Evolutionary conservation across 1,284 basidiomycete genomes (phyloP).

Genomic region (Moesziomyces sp.): DNA sequence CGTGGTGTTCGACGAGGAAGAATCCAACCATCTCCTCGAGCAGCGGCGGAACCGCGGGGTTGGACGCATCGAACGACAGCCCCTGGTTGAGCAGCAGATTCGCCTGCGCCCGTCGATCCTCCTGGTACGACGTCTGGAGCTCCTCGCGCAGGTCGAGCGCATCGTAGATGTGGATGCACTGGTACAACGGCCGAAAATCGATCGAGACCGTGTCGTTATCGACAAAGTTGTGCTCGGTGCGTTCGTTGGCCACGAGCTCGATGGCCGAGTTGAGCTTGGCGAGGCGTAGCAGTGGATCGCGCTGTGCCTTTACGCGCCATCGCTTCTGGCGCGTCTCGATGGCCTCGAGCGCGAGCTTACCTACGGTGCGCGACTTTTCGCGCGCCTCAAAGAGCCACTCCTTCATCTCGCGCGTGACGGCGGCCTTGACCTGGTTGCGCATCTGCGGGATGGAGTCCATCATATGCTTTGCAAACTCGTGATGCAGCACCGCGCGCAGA

Average conservation of each 20-base stretch:
- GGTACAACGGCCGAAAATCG: conserved; percentile 93
- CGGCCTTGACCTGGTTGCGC: conserved; percentile 86
- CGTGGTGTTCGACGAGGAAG: conserved; percentile 95
- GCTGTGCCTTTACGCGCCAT: conserved; percentile 74
- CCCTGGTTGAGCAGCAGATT: conserved; percentile 85
- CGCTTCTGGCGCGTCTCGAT: conserved; percentile 86
- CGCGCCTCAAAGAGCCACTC: conserved; percentile 96
- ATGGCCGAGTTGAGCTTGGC: conserved; percentile 93
- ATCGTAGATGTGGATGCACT: conserved; percentile 97
- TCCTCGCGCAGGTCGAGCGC: conserved; percentile 88
- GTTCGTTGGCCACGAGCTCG: conserved; percentile 91
- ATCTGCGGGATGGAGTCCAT: conserved; percentile 90
- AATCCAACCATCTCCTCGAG: conserved; percentile 94
- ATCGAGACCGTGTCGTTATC: conserved; percentile 88
- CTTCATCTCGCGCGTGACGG: conserved; percentile 93
- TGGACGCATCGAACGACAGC: conserved; percentile 66
- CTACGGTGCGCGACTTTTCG: conserved; percentile 86
- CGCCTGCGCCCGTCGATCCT: conserved; percentile 91
- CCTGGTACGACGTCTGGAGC: conserved; percentile 90
- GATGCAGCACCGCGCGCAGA: conserved; percentile 81
- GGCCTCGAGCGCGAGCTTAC: conserved; percentile 85
- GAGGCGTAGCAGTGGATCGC: conserved; percentile 70
- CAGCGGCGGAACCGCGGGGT: conserved; percentile 47
- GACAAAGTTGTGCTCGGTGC: conserved; percentile 90
- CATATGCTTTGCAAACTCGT: conserved; percentile 92